Evolutionary conservation across 768 basidiomycete species (phyloP).

Genomic region (Podaxis sp.): DNA sequence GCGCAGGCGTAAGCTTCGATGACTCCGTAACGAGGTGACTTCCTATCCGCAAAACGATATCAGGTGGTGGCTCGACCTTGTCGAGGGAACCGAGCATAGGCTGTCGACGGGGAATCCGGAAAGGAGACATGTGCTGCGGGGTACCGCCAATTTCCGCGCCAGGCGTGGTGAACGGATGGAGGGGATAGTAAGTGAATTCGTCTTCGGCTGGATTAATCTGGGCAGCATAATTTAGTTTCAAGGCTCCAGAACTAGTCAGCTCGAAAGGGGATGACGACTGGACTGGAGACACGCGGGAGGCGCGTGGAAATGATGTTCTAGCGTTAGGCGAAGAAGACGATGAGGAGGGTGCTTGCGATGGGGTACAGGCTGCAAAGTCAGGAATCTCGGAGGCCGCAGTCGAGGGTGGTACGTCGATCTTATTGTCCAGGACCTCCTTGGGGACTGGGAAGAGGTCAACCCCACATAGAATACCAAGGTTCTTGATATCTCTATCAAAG

Average conservation of each 20-base stretch:
- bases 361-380: slow-evolving; percentile 10
- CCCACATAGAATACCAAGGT: slow-evolving; percentile 66
- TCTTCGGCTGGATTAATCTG: slow-evolving; percentile 5
- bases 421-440: slow-evolving; percentile 22
- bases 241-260: neutral
- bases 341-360: slow-evolving; percentile 12
- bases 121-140: slow-evolving; percentile 27
- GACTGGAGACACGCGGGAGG: slow-evolving; percentile 3
- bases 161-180: slow-evolving; percentile 34
- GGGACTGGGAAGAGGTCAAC: slow-evolving; percentile 69
- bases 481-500: slow-evolving; percentile 45
- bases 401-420: slow-evolving; percentile 9
- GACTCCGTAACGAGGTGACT: slow-evolving; percentile 40
- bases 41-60: slow-evolving; percentile 31
- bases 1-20: slow-evolving; percentile 45
- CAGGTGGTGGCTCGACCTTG: slow-evolving; percentile 26
- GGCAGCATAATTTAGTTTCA: slow-evolving; percentile 14
- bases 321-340: slow-evolving; percentile 10
- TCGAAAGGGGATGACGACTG: slow-evolving; percentile 6
- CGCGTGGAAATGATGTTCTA: slow-evolving; percentile 3
- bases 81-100: slow-evolving; percentile 31
- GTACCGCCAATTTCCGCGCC: slow-evolving; percentile 21
- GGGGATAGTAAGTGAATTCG: slow-evolving; percentile 37
- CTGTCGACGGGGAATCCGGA: slow-evolving; percentile 38
- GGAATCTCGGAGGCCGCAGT: slow-evolving; percentile 10